phyloP scores from a whole-genome alignment of 345 rosid genomes.

The Rhizophora mangle region DNA sequence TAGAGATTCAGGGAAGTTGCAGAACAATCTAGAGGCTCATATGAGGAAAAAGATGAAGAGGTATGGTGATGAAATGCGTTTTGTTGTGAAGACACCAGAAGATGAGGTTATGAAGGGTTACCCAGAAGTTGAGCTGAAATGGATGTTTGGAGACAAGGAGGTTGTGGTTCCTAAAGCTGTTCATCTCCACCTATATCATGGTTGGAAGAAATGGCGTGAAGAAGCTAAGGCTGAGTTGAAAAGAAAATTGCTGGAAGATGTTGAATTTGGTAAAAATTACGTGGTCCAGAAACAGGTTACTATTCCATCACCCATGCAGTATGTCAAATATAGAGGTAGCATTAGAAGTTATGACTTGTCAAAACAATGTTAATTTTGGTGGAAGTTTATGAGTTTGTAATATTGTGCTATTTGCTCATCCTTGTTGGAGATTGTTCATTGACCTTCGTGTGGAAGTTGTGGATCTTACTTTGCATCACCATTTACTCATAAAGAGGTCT shows the following conservation, averaged over 20 bases:
- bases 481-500: constrained; percentile 2
- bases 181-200: constrained; percentile 68
- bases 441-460: constrained; percentile 5
- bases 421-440: background rate
- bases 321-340: background rate
- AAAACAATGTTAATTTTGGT: constrained; percentile 7
- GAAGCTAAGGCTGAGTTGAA: constrained; percentile 81
- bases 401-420: constrained; percentile 1
- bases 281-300: constrained; percentile 71
- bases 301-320: constrained; percentile 19
- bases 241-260: constrained; percentile 65
- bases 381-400: background rate
- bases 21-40: constrained; percentile 55
- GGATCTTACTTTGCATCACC: background rate
- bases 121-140: constrained; percentile 82
- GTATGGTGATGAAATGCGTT: constrained; percentile 69
- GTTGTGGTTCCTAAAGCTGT: constrained; percentile 85
- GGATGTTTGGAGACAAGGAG: constrained; percentile 92
- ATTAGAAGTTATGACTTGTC: background rate
- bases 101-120: constrained; percentile 80
- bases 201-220: constrained; percentile 95
- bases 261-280: constrained; percentile 73
- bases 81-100: constrained; percentile 61
- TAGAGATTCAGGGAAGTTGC: constrained; percentile 69
- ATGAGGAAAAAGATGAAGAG: constrained; percentile 68